phyloP scores from a whole-genome alignment of 2,329 filamentous ascomycete genomes.

The Hymenoscyphus fructigenus region DNA sequence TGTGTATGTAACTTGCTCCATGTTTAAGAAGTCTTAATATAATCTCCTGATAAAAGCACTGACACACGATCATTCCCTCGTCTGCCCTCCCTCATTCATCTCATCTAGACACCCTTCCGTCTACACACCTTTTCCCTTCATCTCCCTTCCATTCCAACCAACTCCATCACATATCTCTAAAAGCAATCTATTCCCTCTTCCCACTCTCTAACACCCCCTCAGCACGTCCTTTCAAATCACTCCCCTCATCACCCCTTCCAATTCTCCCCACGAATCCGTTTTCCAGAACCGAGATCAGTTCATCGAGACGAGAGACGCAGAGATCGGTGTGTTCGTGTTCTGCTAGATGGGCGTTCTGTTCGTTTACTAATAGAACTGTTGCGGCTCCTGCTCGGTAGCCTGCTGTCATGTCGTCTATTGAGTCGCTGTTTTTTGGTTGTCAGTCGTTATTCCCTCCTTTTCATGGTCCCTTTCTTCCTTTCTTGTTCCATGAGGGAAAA shows the following conservation, averaged over 20 bases:
- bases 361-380: constrained; percentile 84
- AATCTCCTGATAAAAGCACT: neutral
- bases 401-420: constrained; percentile 89
- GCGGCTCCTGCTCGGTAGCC: constrained; percentile 80
- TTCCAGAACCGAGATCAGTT: constrained; percentile 74
- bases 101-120: neutral
- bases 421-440: constrained; percentile 53
- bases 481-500: too few species aligned
- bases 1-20: neutral
- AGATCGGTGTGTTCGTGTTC: constrained; percentile 76
- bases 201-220: constrained; percentile 23
- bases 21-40: neutral
- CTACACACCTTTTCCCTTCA: neutral
- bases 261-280: constrained; percentile 64
- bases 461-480: too few species aligned
- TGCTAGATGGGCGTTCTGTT: constrained; percentile 70
- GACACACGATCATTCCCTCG: neutral
- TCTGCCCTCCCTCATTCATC: neutral
- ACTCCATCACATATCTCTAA: neutral
- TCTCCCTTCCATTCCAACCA: neutral
- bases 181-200: constrained; percentile 18
- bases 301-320: constrained; percentile 69
- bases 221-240: constrained; percentile 24
- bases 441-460: too few species aligned
- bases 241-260: constrained; percentile 23